Evolutionary conservation across 352 stramenopile species (phyloP).

Genomic region (Globisporangium camurandrum): DNA sequence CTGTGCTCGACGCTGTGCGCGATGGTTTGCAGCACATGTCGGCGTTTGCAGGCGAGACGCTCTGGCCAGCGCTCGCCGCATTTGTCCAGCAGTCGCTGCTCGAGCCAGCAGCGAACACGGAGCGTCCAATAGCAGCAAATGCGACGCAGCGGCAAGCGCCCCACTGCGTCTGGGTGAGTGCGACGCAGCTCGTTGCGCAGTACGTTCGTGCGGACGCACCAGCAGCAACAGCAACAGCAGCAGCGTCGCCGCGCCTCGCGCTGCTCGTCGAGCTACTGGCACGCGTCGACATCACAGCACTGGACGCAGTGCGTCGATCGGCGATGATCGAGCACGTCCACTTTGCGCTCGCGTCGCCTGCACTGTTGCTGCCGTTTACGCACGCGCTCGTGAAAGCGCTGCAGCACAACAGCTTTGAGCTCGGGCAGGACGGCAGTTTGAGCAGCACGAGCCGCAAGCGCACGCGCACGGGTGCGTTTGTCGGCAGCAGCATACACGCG

Average conservation of each 20-base stretch:
- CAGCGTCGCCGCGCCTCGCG: not conserved
- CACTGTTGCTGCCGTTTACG: slow-evolving; percentile 10
- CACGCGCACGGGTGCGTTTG: slow-evolving; percentile 5
- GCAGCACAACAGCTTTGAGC: slow-evolving; percentile 11
- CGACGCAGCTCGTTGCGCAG: slow-evolving; percentile 6
- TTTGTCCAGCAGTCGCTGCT: slow-evolving; percentile 10
- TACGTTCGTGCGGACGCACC: slow-evolving; percentile 2
- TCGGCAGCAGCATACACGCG: not conserved
- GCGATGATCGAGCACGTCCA: slow-evolving; percentile 6
- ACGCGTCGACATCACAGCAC: slow-evolving; percentile 6
- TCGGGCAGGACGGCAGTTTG: slow-evolving; percentile 6
- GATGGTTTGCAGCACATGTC: slow-evolving; percentile 16
- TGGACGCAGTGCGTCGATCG: slow-evolving; percentile 1
- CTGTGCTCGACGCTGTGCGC: slow-evolving; percentile 23
- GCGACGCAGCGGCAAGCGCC: not conserved
- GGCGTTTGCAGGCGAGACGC: slow-evolving; percentile 20
- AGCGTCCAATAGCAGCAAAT: not conserved
- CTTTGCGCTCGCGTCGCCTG: slow-evolving; percentile 9
- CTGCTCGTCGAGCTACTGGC: slow-evolving; percentile 8
- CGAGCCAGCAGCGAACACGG: no score
- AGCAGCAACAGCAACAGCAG: not conserved
- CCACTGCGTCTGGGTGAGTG: slow-evolving; percentile 4
- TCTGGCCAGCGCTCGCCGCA: slow-evolving; percentile 26
- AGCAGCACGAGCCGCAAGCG: slow-evolving; percentile 13
- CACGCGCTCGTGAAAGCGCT: slow-evolving; percentile 11